Evolutionary conservation across 176 grass and related monocot genomes (phyloP).

Genomic region (Zizania latifolia): DNA sequence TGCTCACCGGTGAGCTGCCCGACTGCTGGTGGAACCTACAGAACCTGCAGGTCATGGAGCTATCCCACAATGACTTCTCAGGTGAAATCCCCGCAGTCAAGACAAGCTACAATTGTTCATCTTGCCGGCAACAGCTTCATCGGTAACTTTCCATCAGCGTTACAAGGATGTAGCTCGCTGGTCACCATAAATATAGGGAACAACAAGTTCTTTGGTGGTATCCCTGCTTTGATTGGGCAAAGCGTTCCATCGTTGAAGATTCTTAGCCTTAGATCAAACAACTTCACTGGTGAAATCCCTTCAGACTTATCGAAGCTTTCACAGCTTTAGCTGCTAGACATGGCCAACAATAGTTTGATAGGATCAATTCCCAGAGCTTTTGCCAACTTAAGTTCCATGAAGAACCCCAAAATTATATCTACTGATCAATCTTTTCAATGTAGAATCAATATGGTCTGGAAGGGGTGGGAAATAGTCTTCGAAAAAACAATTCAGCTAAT

Average conservation of each 20-base stretch:
- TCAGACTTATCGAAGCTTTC: slow-evolving; percentile 17
- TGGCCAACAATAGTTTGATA: slow-evolving; percentile 46
- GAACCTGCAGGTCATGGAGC: slow-evolving; percentile 45
- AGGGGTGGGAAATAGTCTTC: slow-evolving; percentile 14
- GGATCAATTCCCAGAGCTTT: slow-evolving; percentile 49
- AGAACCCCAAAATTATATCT: not conserved
- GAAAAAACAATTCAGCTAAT: slow-evolving; percentile 43
- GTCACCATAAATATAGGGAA: slow-evolving; percentile 47
- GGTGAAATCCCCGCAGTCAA: slow-evolving; percentile 41
- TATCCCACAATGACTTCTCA: slow-evolving; percentile 50
- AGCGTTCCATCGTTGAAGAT: slow-evolving; percentile 34
- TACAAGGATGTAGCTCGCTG: slow-evolving; percentile 14
- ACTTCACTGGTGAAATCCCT: slow-evolving; percentile 48
- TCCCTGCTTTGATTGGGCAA: slow-evolving; percentile 52
- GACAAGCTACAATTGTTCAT: slow-evolving; percentile 27
- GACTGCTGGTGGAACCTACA: slow-evolving; percentile 49
- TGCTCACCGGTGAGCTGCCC: slow-evolving; percentile 45
- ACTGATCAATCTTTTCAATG: not conserved
- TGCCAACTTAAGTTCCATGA: slow-evolving; percentile 52
- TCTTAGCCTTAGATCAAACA: slow-evolving; percentile 51
- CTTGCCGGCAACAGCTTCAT: slow-evolving; percentile 45
- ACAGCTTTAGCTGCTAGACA: slow-evolving; percentile 54
- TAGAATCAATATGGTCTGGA: slow-evolving; percentile 31
- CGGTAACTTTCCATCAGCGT: slow-evolving; percentile 30
- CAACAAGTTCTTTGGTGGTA: slow-evolving; percentile 45